These are phyloP conservation scores for Pulveroboletus sp. DNA, from an alignment of 768 basidiomycete species.

Conservation along the genomic window DNA sequence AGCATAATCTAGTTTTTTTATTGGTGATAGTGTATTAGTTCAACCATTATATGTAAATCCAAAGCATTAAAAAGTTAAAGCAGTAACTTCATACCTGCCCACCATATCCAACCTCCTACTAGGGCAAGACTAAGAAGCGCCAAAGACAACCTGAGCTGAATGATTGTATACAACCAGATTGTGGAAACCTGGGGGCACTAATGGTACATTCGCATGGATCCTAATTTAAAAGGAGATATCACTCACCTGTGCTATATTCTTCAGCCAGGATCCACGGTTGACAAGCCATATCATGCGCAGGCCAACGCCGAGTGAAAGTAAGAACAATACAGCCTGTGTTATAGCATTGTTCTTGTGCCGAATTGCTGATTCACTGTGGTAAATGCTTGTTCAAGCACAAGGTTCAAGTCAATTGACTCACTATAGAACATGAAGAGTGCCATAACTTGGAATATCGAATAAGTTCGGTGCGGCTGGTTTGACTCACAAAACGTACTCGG, in stretches of 20 bases:
- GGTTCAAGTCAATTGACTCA: conserved; percentile 7
- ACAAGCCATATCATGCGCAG: conserved; percentile 66
- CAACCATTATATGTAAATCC: not conserved
- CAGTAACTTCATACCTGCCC: conserved; percentile 49
- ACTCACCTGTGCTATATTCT: conserved; percentile 69
- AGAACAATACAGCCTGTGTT: conserved; percentile 55
- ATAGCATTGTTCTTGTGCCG: conserved; percentile 54
- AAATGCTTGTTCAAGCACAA: not conserved
- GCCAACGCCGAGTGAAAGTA: conserved; percentile 53
- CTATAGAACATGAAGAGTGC: conserved; percentile 53
- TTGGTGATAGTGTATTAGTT: not conserved
- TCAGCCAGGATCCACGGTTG: conserved; percentile 63
- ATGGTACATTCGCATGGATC: not conserved
- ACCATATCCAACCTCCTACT: conserved; percentile 59
- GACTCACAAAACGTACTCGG: conserved; percentile 56
- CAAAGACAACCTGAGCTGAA: conserved; percentile 63
- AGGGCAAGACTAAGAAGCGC: conserved; percentile 52
- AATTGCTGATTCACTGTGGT: conserved; percentile 36
- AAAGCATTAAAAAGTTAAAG: conserved; percentile 17
- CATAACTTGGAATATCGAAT: conserved; percentile 46
- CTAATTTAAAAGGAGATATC: not conserved
- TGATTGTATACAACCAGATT: conserved; percentile 69
- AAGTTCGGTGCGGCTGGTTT: not conserved
- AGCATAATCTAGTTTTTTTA: not conserved
- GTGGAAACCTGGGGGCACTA: conserved; percentile 77